Evolutionary conservation across 306 rosid genomes (phyloP).

Genomic region (Medicago lupulina): DNA sequence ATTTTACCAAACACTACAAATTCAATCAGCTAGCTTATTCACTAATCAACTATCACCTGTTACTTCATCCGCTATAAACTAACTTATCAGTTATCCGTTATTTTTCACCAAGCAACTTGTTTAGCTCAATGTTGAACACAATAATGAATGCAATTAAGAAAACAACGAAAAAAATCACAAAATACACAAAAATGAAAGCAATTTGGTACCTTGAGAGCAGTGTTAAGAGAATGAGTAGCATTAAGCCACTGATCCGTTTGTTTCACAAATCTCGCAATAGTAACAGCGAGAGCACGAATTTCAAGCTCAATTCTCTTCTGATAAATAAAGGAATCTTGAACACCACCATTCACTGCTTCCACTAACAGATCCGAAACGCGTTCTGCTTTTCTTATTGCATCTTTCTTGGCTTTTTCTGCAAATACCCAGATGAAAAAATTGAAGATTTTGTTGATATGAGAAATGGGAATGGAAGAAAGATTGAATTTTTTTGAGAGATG

Average conservation of each 20-base stretch:
- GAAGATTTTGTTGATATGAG: neutral
- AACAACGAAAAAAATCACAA: neutral
- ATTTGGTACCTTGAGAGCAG: slow-evolving; percentile 70
- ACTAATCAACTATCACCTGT: no score
- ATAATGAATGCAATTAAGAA: no score
- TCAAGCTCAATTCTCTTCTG: slow-evolving; percentile 87
- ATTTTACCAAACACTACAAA: no score
- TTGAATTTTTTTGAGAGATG: neutral
- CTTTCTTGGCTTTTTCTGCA: slow-evolving; percentile 76
- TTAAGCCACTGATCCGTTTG: slow-evolving; percentile 93
- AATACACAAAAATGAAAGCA: neutral
- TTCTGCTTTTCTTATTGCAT: slow-evolving; percentile 61
- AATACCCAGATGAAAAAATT: neutral
- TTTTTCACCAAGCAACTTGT: no score
- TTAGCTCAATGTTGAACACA: no score
- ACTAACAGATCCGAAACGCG: slow-evolving; percentile 79
- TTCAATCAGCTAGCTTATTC: no score
- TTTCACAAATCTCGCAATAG: slow-evolving; percentile 70
- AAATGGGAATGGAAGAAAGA: neutral
- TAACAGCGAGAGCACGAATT: slow-evolving; percentile 66
- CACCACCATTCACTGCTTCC: slow-evolving; percentile 82
- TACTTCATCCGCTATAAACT: no score
- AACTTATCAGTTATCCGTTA: no score
- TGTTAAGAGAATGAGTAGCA: slow-evolving; percentile 73
- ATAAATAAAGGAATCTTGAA: slow-evolving; percentile 68